Evolutionary conservation across 1,139 yeast species (phyloP).

Genomic region (Yamadazyma epiphylla): DNA sequence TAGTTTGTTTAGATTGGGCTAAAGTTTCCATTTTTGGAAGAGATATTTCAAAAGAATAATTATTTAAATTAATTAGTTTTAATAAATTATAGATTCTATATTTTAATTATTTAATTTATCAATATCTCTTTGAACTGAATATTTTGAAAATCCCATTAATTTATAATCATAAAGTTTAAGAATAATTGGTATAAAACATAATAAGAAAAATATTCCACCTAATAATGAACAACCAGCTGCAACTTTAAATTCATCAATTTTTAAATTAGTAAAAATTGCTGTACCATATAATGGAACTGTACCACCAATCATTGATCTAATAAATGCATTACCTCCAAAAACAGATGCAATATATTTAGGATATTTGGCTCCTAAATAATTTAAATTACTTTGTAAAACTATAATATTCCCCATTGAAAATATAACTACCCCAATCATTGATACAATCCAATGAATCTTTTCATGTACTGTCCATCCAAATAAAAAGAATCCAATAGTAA

Average conservation of each 20-base stretch:
- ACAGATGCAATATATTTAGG: slow-evolving; percentile 31
- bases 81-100: too few species aligned
- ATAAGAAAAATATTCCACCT: slow-evolving; percentile 49
- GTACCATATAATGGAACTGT: slow-evolving; percentile 29
- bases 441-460: slow-evolving; percentile 28
- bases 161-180: slow-evolving; percentile 24
- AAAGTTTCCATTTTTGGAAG: slow-evolving; percentile 88
- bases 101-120: too few species aligned
- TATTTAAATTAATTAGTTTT: slow-evolving; percentile 16
- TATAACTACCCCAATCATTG: slow-evolving; percentile 25
- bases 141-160: slow-evolving; percentile 43
- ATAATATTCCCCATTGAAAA: slow-evolving; percentile 26
- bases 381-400: slow-evolving; percentile 31
- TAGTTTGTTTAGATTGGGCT: slow-evolving; percentile 84
- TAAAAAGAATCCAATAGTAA: slow-evolving; percentile 28
- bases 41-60: slow-evolving; percentile 61
- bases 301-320: slow-evolving; percentile 26
- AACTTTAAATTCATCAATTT: slow-evolving; percentile 32
- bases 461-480: slow-evolving; percentile 29
- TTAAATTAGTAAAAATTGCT: slow-evolving; percentile 44
- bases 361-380: slow-evolving; percentile 63
- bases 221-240: slow-evolving; percentile 67
- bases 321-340: slow-evolving; percentile 27
- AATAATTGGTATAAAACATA: slow-evolving; percentile 66
- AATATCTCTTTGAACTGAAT: slow-evolving; percentile 33